Evolutionary conservation across 495 filamentous ascomycete genomes (phyloP).

Genomic region (Trichoderma erinaceum): DNA sequence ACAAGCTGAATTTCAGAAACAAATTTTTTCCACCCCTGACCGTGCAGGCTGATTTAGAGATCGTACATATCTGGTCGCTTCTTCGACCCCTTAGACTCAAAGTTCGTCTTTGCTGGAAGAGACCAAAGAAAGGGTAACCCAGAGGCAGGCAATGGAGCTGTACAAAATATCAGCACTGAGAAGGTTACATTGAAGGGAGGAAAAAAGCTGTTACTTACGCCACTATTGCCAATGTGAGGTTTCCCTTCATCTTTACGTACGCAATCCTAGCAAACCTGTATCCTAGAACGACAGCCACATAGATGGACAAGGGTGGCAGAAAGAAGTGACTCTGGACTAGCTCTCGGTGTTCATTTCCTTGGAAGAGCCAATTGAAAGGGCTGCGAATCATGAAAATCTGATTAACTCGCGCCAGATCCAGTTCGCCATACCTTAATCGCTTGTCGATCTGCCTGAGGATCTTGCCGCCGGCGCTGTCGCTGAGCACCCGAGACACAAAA

Average conservation of each 20-base stretch:
- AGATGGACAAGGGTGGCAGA: slow-evolving; percentile 39
- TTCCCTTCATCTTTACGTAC: neutral
- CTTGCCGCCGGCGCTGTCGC: neutral
- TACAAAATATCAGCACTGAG: neutral
- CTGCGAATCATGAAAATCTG: slow-evolving; percentile 25
- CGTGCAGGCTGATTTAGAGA: no score
- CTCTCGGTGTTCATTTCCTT: slow-evolving; percentile 1
- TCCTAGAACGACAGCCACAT: slow-evolving; percentile 46
- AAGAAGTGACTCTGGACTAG: slow-evolving; percentile 45
- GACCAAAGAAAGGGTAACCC: neutral
- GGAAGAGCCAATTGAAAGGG: slow-evolving; percentile 25
- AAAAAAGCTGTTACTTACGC: neutral
- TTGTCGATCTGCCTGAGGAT: slow-evolving; percentile 28
- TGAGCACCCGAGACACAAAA: slow-evolving; percentile 17
- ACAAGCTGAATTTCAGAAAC: no score
- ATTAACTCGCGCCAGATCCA: slow-evolving; percentile 39
- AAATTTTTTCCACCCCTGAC: no score
- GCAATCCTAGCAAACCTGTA: slow-evolving; percentile 46
- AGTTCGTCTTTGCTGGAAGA: no score
- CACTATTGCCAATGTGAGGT: neutral
- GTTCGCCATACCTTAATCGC: slow-evolving; percentile 43
- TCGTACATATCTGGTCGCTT: no score
- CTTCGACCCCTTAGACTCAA: no score
- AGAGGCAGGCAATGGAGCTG: neutral
- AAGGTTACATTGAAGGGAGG: neutral